A percentile compares a stretch with the other conserved stretches of the same genome.
Conservation (phyloP, 2,329 filamentous ascomycete genomes). For the Tympanopsis confertula region DNA sequence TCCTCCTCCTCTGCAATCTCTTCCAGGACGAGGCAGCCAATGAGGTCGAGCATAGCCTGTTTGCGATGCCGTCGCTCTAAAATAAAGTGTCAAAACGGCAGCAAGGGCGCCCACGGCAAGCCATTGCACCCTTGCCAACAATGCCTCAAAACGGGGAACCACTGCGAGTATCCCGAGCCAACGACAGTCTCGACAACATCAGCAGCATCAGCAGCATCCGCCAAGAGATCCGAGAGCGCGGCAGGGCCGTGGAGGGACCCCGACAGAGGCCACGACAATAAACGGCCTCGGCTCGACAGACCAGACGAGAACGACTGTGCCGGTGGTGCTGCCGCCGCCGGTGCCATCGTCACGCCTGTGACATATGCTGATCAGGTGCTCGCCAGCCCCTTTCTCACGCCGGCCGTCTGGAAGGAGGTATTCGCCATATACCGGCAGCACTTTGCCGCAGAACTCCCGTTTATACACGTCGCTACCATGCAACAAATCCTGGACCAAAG, state of each 20-base stretch:
- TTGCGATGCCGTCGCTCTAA: conserved; percentile 12
- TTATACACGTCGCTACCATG: conserved; percentile 56
- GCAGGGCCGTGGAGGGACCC: too few relatives aligned
- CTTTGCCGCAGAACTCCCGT: conserved; percentile 62
- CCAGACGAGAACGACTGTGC: too few relatives aligned
- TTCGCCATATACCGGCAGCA: conserved; percentile 62
- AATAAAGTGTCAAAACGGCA: not conserved
- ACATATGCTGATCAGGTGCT: conserved; percentile 57
- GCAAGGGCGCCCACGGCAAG: too few relatives aligned
- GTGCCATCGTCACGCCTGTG: too few relatives aligned
- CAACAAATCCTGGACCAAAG: conserved; percentile 35
- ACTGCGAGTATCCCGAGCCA: not conserved
- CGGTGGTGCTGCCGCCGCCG: too few relatives aligned
- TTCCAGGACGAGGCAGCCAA: not conserved
- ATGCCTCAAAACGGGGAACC: not conserved
- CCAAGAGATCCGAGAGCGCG: too few relatives aligned
- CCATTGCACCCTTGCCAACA: too few relatives aligned
- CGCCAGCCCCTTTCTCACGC: conserved; percentile 47
- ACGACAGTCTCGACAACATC: too few relatives aligned
- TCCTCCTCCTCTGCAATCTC: too few relatives aligned
- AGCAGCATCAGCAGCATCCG: too few relatives aligned
- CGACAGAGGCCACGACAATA: too few relatives aligned
- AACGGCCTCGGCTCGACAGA: too few relatives aligned
- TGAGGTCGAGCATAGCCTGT: conserved; percentile 9
- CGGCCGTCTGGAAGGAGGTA: conserved; percentile 55